Evolutionary conservation across 495 filamentous ascomycete species (phyloP), one percentile per base, ranked within the genome.

Genomic region (Penicillium dipodomyicola): DNA sequence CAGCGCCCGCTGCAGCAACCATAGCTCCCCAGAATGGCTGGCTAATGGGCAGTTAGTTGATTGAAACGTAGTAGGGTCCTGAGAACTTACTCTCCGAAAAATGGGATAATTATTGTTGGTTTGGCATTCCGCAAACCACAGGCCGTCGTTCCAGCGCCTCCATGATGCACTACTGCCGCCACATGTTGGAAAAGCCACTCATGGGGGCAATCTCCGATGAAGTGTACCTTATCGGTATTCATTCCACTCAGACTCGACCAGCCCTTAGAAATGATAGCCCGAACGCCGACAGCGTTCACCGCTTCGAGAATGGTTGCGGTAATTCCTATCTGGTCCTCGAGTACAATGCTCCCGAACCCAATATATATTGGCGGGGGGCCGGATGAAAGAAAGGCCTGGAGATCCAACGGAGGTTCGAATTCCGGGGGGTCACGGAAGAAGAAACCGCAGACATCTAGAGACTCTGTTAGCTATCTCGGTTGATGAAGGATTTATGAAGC

Each of bases 321-420:
- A 15, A 33, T 20, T 6, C 2, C 19, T 1, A 15, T 8, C 25
- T 14, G 22, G 29, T 47, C 23, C 25, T 49, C 46, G 5, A 49
- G 46, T 2, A 49, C 46, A 33, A 49, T 49, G 15, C 46, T 49
- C 0, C 46, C 46, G 33, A 49, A 49, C 1, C 46, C 46, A 33
- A 49, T 49, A 33, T 49, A 49, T 32, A 49, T 20, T 5, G 46
- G 46, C 2, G 46, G 46, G 20, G 46, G 27, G 3, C 46, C 46
- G 33, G 46, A 32, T 0, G 7, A 27, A 5, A 49, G 27, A 12
- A 49, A 49, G 0, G 0, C 27, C 12, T 32, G 14, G 6, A 49
- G 46, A 19, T 32, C 25, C 2, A n/a, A 3, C 20, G 46, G 46
- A n/a, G 46, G 46, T 3, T 9, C 27, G 15, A 20, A 49, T 12